A percentile compares a stretch with the other conserved stretches of the same genome.
These are phyloP conservation scores for Aspergillus sp. DNA, from an alignment of 2,329 filamentous ascomycete species.

Conservation along the genomic window DNA sequence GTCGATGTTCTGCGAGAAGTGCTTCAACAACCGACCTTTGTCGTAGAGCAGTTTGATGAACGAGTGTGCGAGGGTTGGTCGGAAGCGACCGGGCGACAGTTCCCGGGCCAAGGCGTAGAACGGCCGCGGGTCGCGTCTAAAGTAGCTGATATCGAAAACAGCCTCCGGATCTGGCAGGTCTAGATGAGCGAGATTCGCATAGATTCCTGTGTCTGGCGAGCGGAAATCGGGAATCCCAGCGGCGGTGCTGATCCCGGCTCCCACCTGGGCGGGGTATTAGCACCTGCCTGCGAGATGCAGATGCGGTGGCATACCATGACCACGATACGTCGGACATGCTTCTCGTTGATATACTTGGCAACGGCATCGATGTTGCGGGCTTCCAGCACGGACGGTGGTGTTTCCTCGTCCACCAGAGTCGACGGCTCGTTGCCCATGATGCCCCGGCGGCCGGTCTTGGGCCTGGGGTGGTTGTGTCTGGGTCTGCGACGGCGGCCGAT, in stretches of 20 bases:
- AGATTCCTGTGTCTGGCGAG: constrained; percentile 85
- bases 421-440: constrained; percentile 82
- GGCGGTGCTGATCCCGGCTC: constrained; percentile 62
- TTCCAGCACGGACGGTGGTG: constrained; percentile 55
- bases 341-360: constrained; percentile 69
- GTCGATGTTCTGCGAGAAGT: constrained; percentile 98
- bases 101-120: constrained; percentile 92
- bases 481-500: constrained; percentile 17
- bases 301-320: constrained; percentile 69
- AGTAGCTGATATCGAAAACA: constrained; percentile 89
- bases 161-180: constrained; percentile 83
- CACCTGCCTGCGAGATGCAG: too few relatives aligned
- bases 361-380: constrained; percentile 63
- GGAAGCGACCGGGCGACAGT: constrained; percentile 80
- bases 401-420: constrained; percentile 53
- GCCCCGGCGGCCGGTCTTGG: constrained; percentile 11
- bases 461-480: constrained; percentile 11
- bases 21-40: constrained; percentile 69
- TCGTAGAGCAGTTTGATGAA: constrained; percentile 76
- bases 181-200: constrained; percentile 79
- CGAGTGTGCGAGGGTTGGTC: constrained; percentile 79
- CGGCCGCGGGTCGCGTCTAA: constrained; percentile 70
- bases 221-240: constrained; percentile 79
- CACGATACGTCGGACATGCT: constrained; percentile 60
- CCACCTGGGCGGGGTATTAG: constrained; percentile 44